Percentiles rank a stretch among this genome's conserved stretches.
Conservation (phyloP, 257 asterid species). For the Orobanche coerulescens region DNA sequence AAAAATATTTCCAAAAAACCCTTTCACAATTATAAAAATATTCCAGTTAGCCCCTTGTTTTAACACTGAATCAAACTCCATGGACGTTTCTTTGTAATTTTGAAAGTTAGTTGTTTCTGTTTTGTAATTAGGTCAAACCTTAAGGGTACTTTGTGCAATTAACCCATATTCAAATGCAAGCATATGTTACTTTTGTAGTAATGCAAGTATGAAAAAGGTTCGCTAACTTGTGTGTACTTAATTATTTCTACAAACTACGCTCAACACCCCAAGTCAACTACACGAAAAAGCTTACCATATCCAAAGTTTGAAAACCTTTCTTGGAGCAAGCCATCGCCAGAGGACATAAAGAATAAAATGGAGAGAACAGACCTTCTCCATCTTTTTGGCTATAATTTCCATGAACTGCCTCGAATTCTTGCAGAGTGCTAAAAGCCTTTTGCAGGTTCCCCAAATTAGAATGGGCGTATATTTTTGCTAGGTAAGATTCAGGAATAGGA, state of each 20-base stretch:
- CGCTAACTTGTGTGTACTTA: constrained; percentile 5
- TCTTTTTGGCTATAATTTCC: constrained; percentile 37
- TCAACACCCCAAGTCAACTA: constrained; percentile 14
- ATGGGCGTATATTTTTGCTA: constrained; percentile 62
- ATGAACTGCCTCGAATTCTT: constrained; percentile 62
- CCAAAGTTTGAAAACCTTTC: constrained; percentile 65
- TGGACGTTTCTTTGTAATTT: too few species aligned
- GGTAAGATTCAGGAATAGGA: constrained; percentile 65
- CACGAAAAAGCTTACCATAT: constrained; percentile 44
- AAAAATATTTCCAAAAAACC: too few species aligned
- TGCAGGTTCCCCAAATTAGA: constrained; percentile 65
- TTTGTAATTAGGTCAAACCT: too few species aligned
- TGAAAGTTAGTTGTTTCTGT: too few species aligned
- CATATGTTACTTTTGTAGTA: not conserved
- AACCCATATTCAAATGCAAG: not conserved
- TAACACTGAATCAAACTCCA: too few species aligned
- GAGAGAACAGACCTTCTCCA: constrained; percentile 55
- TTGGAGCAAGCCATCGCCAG: constrained; percentile 64
- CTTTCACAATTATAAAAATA: too few species aligned
- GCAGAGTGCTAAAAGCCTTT: constrained; percentile 72
- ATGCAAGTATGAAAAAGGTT: not conserved
- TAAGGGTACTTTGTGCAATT: too few species aligned
- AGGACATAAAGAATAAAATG: constrained; percentile 66
- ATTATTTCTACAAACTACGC: constrained; percentile 1
- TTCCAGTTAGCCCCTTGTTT: too few species aligned